Evolutionary conservation across 768 basidiomycete genomes (phyloP).

Genomic region (Strobilomyces confusus): DNA sequence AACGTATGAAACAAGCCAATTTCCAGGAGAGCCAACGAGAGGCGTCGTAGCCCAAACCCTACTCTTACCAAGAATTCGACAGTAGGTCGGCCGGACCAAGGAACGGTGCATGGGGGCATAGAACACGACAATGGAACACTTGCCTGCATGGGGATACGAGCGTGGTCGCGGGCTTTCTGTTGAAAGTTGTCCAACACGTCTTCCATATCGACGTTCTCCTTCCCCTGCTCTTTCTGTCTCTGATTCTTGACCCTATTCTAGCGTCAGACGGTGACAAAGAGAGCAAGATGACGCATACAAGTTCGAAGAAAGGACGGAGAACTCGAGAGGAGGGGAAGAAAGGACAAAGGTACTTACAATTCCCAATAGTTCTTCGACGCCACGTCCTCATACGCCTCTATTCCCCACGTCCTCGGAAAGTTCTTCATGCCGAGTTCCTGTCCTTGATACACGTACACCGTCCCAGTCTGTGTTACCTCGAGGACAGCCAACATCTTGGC

Average conservation of each 20-base stretch:
- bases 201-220: conserved; percentile 51
- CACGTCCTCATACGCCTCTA: conserved; percentile 72
- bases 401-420: conserved; percentile 57
- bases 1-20: neutral
- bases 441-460: conserved; percentile 72
- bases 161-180: conserved; percentile 67
- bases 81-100: neutral
- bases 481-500: conserved; percentile 64
- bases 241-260: conserved; percentile 36
- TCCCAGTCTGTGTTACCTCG: conserved; percentile 59
- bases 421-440: conserved; percentile 69
- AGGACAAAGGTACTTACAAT: conserved; percentile 33
- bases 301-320: no score
- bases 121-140: conserved; percentile 4
- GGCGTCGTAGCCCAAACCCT: neutral
- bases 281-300: neutral
- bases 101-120: no score
- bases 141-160: conserved; percentile 67
- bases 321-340: neutral
- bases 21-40: neutral
- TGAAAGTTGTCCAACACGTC: conserved; percentile 56
- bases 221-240: conserved; percentile 30
- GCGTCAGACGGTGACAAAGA: neutral
- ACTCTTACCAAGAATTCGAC: no score
- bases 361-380: conserved; percentile 58